Evolutionary conservation across 2,329 filamentous ascomycete genomes (phyloP), one percentile per base, ranked within the genome.

Genomic region (Akanthomyces muscarius): DNA sequence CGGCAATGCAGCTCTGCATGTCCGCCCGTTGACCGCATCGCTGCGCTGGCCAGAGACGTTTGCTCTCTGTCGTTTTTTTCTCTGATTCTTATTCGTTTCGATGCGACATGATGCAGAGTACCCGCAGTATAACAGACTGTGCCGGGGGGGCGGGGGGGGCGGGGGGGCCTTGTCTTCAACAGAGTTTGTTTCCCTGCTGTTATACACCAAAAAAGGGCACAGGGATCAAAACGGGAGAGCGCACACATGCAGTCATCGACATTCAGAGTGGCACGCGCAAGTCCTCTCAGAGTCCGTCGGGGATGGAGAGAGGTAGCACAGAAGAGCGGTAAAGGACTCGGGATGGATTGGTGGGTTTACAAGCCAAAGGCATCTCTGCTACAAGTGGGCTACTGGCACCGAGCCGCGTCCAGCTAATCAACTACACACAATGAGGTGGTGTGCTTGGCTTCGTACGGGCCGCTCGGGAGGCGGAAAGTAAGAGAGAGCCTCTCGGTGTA

Each of bases 1-100:
- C 56, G 56, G 56, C 45, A 59, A 59, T 45, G 48, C 48, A 53
- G 57, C 57, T 53, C 25, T 52, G 47, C 48, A 52, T 61, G 38
- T 41, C 57, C 36, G 36, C 57, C 48, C 38, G 47, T 61, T 61
- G 47, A 61, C 48, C 48, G 57, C 57, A 61, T 42, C 21, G 21
- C 48, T 44, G 36, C 36, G 48, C 57, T 52, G 57, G 25, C 5
- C 4, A 45, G 18, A 45, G n/a, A 33, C 10, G 25, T 48, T 30
- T 53, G 7, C 16, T 25, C 21, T 53, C 18, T 53, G 25, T 52
- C 21, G 1, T 28, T 30, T 33, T 61, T 25, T 53, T 18, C 23
- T 38, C 36, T 44, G 7, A 11, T 48, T 48, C 21, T 48, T 47
- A 7, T 57, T 44, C 21, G 44, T 14, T 59, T 33, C 47, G 23